These are phyloP conservation scores for Talaromyces sp. DNA, from an alignment of 2,329 filamentous ascomycete species.

Conservation along the genomic window DNA sequence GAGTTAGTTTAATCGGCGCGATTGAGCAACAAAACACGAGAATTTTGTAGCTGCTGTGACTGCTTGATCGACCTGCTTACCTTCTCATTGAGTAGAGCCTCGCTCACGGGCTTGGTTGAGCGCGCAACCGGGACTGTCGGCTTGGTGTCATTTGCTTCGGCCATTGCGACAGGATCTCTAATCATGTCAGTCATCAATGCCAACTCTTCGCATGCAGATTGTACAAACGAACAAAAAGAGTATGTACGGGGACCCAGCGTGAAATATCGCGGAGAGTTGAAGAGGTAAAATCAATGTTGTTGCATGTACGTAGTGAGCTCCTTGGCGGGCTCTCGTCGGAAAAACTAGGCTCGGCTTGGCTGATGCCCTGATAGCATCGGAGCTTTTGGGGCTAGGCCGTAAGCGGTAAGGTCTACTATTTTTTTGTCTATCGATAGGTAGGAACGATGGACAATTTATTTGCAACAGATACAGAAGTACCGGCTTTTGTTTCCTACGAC, in stretches of 20 bases:
- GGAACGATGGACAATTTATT: constrained; percentile 3
- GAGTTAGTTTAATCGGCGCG: neutral
- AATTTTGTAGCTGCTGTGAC: too few relatives aligned
- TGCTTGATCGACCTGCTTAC: constrained; percentile 48
- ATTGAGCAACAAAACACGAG: neutral
- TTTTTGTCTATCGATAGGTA: constrained; percentile 15
- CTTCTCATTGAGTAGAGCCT: constrained; percentile 98
- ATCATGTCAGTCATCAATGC: neutral
- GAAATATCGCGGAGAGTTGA: neutral
- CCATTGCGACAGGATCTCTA: constrained; percentile 45
- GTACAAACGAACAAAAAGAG: neutral
- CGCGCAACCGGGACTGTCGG: constrained; percentile 66
- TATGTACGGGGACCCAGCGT: constrained; percentile 1
- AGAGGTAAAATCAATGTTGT: neutral
- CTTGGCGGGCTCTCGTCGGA: constrained; percentile 30
- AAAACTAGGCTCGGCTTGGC: constrained; percentile 28
- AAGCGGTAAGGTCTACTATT: constrained; percentile 3
- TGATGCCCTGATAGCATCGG: neutral
- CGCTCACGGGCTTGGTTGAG: constrained; percentile 78
- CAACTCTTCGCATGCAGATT: neutral
- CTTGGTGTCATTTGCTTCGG: constrained; percentile 53
- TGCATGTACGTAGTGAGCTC: constrained; percentile 7
- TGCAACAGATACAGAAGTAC: neutral
- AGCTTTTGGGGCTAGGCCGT: neutral
- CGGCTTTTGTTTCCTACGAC: neutral